Evolutionary conservation across 306 rosid genomes (phyloP).

Genomic region (Purshia tridentata): DNA sequence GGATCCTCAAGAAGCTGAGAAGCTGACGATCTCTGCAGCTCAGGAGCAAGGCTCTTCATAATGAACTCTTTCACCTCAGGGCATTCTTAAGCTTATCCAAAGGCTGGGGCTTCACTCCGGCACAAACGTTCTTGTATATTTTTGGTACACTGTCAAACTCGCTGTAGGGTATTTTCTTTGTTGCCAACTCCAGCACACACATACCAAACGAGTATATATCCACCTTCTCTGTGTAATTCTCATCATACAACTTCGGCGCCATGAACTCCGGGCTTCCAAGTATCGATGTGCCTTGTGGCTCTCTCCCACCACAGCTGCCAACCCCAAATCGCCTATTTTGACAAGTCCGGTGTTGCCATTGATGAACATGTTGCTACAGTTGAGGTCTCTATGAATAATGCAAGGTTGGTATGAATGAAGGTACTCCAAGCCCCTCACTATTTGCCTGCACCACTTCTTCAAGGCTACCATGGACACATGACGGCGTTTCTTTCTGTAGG

Average conservation of each 20-base stretch:
- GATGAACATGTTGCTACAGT: constrained; percentile 28
- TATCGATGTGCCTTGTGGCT: neutral
- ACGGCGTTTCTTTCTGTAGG: constrained; percentile 12
- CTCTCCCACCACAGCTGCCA: neutral
- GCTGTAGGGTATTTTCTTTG: constrained; percentile 24
- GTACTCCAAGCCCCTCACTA: constrained; percentile 22
- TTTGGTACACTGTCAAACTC: constrained; percentile 15
- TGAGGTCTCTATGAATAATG: constrained; percentile 25
- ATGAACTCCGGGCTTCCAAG: constrained; percentile 31
- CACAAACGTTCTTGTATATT: constrained; percentile 18
- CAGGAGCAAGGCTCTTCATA: too few relatives aligned
- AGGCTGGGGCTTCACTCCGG: constrained; percentile 7
- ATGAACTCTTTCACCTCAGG: too few relatives aligned
- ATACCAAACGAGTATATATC: constrained; percentile 30
- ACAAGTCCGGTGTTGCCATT: constrained; percentile 21
- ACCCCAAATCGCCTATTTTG: constrained; percentile 28
- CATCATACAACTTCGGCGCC: constrained; percentile 31
- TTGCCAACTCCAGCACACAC: constrained; percentile 26
- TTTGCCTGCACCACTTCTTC: constrained; percentile 28
- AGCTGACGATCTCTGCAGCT: too few relatives aligned
- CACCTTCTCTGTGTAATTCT: constrained; percentile 26
- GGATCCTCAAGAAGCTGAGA: too few relatives aligned
- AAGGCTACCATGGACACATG: neutral
- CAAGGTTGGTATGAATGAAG: constrained; percentile 24
- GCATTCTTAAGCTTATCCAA: constrained; percentile 3